Percentiles rank a stretch among this genome's conserved stretches.
Evolutionary conservation across 2,329 filamentous ascomycete genomes (phyloP).

Genomic region (Dactylellina parvicollis): DNA sequence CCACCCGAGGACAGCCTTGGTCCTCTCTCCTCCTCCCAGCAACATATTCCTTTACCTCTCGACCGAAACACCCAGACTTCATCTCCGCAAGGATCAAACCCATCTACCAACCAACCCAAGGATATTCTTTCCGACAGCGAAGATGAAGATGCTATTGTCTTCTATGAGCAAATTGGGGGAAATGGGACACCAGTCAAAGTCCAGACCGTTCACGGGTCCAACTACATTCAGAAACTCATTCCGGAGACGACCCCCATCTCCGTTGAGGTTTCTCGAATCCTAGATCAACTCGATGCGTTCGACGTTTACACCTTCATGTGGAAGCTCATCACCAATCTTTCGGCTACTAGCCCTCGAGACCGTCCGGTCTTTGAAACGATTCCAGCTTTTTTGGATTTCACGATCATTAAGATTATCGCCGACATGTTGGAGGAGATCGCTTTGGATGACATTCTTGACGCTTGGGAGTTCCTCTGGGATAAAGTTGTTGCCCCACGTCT

Average conservation of each 20-base stretch:
- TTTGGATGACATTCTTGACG: conserved; percentile 1
- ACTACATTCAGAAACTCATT: not conserved
- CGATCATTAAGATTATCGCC: not conserved
- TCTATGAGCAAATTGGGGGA: not conserved
- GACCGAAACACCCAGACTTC: no score
- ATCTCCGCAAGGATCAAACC: not conserved
- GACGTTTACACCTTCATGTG: conserved; percentile 30
- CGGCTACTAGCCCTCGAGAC: not conserved
- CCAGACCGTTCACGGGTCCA: not conserved
- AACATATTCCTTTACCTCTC: no score
- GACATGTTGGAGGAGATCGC: not conserved
- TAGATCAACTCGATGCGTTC: conserved; percentile 5
- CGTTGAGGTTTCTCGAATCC: not conserved
- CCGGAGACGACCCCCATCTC: not conserved
- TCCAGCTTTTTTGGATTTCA: conserved; percentile 5
- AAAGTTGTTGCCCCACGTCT: conserved; percentile 10
- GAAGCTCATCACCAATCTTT: conserved; percentile 7
- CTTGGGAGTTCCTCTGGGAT: conserved; percentile 21
- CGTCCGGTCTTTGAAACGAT: not conserved
- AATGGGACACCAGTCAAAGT: not conserved
- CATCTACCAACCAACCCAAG: not conserved
- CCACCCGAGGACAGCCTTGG: no score
- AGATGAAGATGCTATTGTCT: not conserved
- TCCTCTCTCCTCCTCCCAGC: no score
- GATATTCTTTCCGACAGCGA: not conserved